Evolutionary conservation across 805 yeast genomes (phyloP), one percentile per base, ranked within the genome.

Genomic region (Blastobotrys americana): DNA sequence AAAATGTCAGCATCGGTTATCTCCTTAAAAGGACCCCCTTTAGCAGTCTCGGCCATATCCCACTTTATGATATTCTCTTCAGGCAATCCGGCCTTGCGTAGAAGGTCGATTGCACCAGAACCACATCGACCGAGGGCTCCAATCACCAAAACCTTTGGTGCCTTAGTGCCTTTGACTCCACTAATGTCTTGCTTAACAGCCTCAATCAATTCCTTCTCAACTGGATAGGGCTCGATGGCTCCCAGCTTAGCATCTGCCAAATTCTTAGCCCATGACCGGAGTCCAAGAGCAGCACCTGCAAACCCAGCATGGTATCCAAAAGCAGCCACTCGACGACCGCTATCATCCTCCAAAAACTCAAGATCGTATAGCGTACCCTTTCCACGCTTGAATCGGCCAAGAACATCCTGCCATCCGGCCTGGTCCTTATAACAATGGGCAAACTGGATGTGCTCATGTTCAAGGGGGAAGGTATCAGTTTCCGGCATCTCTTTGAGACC

Each of bases 291-390:
- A 28, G 99, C 98, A 59, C 99, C 99, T 4, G 97, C 98, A 64
- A 93, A 93, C n/a, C 99, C 99, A 37, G 99, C 98, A 65, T 90
- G 90, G 73, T 78, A 93, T n/a, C 99, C 99, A 63, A 93, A 93
- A 5, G 98, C 98, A 37, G 99, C 99, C 22, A 93, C 99, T 69
- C 99, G 84, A 73, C 98, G 84, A 28, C 97, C 97, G 60, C 78
- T 80, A 56, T 84, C 96, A 64, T 93, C 87, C 65, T 85, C 94
- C 64, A 93, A 72, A 62, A 93, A 93, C 70, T 93, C 99, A 54
- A 93, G 72, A 64, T 93, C 99, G 64, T 93, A 93, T 54, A 93
- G 75, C 10, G 77, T 74, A 56, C 98, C 97, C 47, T 84, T 77
- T 41, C 99, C 99, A 34, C 76, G 81, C 42, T 94, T 94, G 72